Evolutionary conservation across 148 eudicot species (phyloP).

Genomic region (Vaccinium vitisidaea): DNA sequence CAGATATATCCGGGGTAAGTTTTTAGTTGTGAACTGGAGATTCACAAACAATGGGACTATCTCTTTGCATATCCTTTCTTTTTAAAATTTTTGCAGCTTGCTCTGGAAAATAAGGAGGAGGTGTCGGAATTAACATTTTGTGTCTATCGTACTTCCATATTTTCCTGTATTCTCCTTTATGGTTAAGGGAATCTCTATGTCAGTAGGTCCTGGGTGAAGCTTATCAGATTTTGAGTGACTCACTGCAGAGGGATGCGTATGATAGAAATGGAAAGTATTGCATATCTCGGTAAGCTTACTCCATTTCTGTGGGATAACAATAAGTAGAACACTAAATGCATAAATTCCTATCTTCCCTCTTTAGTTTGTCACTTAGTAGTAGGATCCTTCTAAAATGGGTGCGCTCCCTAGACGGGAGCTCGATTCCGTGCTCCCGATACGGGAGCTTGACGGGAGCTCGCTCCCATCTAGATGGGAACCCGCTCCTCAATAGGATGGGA

Average conservation of each 20-base stretch:
- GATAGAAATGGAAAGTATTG: constrained; percentile 79
- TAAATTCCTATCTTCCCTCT: background rate
- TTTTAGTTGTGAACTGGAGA: background rate
- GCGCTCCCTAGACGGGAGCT: too few species aligned
- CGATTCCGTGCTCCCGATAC: too few species aligned
- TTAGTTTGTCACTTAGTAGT: too few species aligned
- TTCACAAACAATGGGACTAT: background rate
- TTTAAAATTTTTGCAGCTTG: too few species aligned
- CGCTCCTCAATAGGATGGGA: too few species aligned
- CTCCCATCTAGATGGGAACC: too few species aligned
- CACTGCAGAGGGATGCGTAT: constrained; percentile 74
- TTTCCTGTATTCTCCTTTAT: background rate
- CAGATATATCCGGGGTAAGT: background rate
- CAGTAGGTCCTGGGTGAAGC: constrained; percentile 86
- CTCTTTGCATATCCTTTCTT: background rate
- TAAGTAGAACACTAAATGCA: background rate
- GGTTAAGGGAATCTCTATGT: background rate
- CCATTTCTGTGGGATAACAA: background rate
- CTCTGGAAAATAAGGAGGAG: background rate
- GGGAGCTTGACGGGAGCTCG: too few species aligned
- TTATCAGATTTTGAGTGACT: constrained; percentile 88
- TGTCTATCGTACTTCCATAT: background rate
- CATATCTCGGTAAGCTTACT: constrained; percentile 59
- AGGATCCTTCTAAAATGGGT: too few species aligned
- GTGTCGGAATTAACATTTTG: background rate